These are phyloP conservation scores for Fusarium sterilihyphosum DNA, from an alignment of 2,329 filamentous ascomycete species.

Conservation along the genomic window DNA sequence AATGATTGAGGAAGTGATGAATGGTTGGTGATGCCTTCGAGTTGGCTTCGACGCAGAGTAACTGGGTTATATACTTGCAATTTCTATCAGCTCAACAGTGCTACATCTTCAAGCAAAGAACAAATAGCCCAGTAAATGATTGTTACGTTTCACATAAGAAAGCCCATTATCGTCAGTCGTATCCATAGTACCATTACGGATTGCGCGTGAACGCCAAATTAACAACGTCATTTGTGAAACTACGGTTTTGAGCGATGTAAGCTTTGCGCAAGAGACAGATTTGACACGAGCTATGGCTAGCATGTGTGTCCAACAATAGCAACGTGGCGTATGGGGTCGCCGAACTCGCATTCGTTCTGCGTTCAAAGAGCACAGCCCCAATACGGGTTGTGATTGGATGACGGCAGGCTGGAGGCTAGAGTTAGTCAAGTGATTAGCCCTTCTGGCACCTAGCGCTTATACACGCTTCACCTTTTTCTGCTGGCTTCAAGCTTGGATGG, in stretches of 20 bases:
- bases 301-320: not conserved
- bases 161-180: not conserved
- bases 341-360: not conserved
- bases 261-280: not conserved
- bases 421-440: not conserved
- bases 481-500: too few species aligned
- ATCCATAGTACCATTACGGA: not conserved
- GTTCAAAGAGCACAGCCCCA: not conserved
- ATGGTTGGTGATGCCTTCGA: not conserved
- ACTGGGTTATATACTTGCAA: not conserved
- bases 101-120: accelerated
- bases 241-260: not conserved
- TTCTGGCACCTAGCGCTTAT: not conserved
- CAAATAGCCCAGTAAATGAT: not conserved
- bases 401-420: too few species aligned
- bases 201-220: not conserved
- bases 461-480: too few species aligned
- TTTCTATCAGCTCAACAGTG: too few species aligned
- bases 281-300: not conserved
- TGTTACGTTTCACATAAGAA: not conserved
- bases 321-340: not conserved
- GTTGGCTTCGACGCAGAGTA: too few species aligned
- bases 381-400: not conserved
- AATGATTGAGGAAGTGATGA: not conserved
- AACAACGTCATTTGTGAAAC: not conserved